A percentile compares a stretch with the other conserved stretches of the same genome.
Evolutionary conservation across 2,329 filamentous ascomycete species (phyloP).

Genomic region (Colletotrichum lindemuthianum): DNA sequence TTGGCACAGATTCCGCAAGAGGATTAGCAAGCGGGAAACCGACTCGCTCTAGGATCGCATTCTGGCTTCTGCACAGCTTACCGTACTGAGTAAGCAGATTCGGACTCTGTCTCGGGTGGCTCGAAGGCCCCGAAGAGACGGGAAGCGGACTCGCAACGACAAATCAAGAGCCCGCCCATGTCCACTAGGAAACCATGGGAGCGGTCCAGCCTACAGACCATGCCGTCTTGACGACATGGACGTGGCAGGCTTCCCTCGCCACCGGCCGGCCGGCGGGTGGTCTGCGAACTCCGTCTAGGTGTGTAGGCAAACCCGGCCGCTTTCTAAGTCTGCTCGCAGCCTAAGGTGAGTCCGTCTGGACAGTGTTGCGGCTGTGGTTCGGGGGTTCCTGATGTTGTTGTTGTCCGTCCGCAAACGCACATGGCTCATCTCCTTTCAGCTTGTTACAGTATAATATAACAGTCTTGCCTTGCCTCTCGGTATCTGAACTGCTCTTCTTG

Average conservation of each 20-base stretch:
- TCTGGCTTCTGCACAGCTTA: slow-evolving; percentile 14
- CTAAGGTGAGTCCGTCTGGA: background rate
- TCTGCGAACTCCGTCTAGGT: slow-evolving; percentile 26
- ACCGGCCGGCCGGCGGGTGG: slow-evolving; percentile 23
- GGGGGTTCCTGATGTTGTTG: slow-evolving; percentile 13
- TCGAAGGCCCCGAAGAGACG: slow-evolving; percentile 18
- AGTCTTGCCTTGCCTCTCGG: background rate
- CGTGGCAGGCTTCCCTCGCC: background rate
- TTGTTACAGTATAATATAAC: slow-evolving; percentile 22
- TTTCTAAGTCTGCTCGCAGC: background rate
- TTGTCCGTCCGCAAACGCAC: slow-evolving; percentile 16
- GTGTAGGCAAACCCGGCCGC: background rate
- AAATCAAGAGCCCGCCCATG: slow-evolving; percentile 14
- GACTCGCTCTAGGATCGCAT: background rate
- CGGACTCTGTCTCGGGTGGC: slow-evolving; percentile 1
- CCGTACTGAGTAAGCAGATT: background rate
- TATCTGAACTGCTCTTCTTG: background rate
- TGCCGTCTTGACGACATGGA: background rate
- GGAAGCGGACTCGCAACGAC: slow-evolving; percentile 1
- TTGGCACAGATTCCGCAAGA: background rate
- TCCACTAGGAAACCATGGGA: slow-evolving; percentile 14
- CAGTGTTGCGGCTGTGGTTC: background rate
- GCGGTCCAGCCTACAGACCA: slow-evolving; percentile 3
- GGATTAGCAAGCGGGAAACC: background rate
- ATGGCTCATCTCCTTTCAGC: background rate